Conservation (phyloP, 192 early-diverging fungal species). For the Physocladia obscura region DNA sequence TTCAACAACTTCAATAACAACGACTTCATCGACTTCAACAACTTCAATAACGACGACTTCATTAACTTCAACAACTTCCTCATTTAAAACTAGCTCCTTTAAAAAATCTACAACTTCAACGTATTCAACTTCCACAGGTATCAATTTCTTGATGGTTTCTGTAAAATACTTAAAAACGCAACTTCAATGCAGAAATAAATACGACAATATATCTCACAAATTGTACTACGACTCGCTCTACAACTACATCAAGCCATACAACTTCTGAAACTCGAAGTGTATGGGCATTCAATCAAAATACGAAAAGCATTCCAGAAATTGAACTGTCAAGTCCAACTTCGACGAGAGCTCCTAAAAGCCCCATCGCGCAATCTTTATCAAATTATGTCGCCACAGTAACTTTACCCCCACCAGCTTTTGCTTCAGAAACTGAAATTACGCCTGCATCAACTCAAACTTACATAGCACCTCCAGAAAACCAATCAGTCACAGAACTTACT, state of each 20-base stretch:
- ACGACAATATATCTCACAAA: not conserved
- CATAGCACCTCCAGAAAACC: no score
- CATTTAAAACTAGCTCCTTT: not conserved
- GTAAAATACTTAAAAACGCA: not conserved
- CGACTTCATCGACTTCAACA: not conserved
- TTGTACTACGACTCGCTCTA: not conserved
- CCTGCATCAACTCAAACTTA: no score
- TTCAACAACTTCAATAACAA: not conserved
- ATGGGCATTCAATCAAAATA: not conserved
- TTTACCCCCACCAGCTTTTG: not conserved
- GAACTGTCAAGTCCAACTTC: not conserved
- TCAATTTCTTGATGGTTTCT: not conserved
- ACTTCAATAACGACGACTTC: not conserved
- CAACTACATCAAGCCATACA: not conserved
- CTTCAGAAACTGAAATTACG: not conserved
- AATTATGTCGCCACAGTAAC: no score
- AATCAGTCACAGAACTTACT: no score
- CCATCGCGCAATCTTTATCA: no score
- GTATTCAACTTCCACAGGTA: not conserved
- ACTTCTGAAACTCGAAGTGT: not conserved
- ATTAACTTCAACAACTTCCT: not conserved
- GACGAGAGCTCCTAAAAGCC: no score
- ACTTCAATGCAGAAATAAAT: not conserved
- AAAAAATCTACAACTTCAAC: not conserved
- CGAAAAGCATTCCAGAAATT: not conserved